These are phyloP conservation scores for Clarireedia monteithiana DNA, from an alignment of 2,329 filamentous ascomycete genomes.

Conservation along the genomic window DNA sequence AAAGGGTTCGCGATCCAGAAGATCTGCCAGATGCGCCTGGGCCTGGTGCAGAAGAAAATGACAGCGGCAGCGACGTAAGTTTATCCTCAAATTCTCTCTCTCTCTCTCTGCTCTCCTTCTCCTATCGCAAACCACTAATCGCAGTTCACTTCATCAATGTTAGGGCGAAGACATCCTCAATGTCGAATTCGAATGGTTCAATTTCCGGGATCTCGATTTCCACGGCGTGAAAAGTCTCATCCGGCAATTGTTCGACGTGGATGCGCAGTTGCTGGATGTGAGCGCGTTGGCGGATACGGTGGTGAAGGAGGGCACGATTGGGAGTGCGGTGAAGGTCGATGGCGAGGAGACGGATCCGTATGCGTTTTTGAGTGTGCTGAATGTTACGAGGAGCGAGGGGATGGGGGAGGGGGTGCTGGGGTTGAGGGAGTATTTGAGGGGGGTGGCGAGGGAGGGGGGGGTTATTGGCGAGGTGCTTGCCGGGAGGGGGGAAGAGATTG, in stretches of 20 bases:
- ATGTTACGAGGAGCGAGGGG: conserved; percentile 58
- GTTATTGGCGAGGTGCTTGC: background rate
- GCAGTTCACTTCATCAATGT: background rate
- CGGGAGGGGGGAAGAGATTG: background rate
- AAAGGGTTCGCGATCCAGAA: conserved; percentile 28
- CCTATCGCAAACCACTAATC: background rate
- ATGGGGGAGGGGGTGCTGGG: conserved; percentile 57
- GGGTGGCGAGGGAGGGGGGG: conserved; percentile 39
- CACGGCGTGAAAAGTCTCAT: conserved; percentile 87
- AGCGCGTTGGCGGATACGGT: conserved; percentile 82
- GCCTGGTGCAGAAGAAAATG: conserved; percentile 17
- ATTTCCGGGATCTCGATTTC: conserved; percentile 88
- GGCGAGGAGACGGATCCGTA: conserved; percentile 89
- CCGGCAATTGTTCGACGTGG: conserved; percentile 86
- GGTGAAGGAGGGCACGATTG: conserved; percentile 76
- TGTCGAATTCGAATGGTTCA: conserved; percentile 98
- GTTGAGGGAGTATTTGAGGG: conserved; percentile 62
- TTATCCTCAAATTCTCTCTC: background rate
- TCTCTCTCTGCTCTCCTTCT: background rate
- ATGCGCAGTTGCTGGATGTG: conserved; percentile 78
- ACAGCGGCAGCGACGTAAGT: conserved; percentile 26
- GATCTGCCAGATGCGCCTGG: conserved; percentile 25
- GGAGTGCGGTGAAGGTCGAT: conserved; percentile 95
- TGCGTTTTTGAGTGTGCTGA: conserved; percentile 83
- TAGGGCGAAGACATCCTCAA: conserved; percentile 88